Evolutionary conservation across 108 stramenopile species (phyloP).

Genomic region (Nannochloropsis oceanica): DNA sequence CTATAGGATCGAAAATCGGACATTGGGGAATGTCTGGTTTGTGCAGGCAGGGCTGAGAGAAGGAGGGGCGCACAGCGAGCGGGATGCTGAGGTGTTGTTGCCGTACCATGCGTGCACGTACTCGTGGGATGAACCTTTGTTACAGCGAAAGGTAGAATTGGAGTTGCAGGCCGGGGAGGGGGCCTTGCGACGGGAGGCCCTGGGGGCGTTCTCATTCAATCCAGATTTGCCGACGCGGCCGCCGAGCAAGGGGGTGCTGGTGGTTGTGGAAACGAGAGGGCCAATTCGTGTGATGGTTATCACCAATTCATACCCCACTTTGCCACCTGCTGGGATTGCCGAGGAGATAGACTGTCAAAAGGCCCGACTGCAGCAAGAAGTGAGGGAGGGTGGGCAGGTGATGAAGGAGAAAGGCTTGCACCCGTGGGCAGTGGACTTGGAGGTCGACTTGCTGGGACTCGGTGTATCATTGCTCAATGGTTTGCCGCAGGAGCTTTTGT

Average conservation of each 20-base stretch:
- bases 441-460: not conserved
- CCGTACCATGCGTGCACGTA: constrained; percentile 12
- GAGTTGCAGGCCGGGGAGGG: not conserved
- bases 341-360: not conserved
- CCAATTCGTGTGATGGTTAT: not conserved
- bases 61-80: not conserved
- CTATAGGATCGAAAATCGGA: constrained; percentile 20
- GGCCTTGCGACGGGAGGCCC: not conserved
- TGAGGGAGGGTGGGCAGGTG: not conserved
- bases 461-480: not conserved
- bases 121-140: constrained; percentile 18
- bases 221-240: not conserved
- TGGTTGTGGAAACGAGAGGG: not conserved
- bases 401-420: not conserved
- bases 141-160: not conserved
- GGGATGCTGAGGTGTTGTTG: not conserved
- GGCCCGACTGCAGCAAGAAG: not conserved
- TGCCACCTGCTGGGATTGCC: not conserved
- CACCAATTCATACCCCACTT: not conserved
- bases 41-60: constrained; percentile 1
- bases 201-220: not conserved
- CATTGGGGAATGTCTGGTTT: not conserved
- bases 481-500: not conserved
- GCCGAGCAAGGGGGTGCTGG: not conserved
- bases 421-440: not conserved